Evolutionary conservation across 495 filamentous ascomycete genomes (phyloP).

Genomic region (Aspergillus hancockii): DNA sequence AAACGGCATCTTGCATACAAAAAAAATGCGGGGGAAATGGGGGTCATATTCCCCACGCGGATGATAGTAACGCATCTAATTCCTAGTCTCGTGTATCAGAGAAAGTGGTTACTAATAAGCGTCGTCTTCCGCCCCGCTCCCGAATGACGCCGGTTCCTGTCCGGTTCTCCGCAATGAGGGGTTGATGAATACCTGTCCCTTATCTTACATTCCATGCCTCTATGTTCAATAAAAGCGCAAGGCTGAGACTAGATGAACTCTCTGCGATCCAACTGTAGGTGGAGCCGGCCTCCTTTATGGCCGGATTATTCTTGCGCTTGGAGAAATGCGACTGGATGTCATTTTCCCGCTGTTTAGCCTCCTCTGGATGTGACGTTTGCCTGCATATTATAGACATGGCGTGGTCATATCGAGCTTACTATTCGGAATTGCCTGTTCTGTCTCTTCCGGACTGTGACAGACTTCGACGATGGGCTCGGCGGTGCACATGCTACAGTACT

Average conservation of each 20-base stretch:
- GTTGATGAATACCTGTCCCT: background rate
- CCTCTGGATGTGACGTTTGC: slow-evolving; percentile 7
- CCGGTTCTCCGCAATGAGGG: slow-evolving; percentile 2
- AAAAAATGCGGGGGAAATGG: background rate
- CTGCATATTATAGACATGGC: background rate
- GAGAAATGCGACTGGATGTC: background rate
- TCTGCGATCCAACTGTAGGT: background rate
- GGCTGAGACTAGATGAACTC: background rate
- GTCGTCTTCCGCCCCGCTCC: background rate
- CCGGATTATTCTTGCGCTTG: slow-evolving; percentile 9
- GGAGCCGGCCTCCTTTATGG: background rate
- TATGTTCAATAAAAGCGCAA: background rate
- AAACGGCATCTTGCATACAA: slow-evolving; percentile 12
- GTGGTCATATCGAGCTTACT: background rate
- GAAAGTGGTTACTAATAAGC: background rate
- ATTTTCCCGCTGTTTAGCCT: background rate
- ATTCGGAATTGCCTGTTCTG: slow-evolving; percentile 16
- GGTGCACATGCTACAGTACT: background rate
- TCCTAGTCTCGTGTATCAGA: background rate
- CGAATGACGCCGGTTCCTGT: background rate
- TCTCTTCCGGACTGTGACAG: slow-evolving; percentile 9
- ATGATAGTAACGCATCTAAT: background rate
- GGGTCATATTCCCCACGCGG: slow-evolving; percentile 1
- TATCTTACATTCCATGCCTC: background rate
- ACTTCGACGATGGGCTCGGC: background rate